Base-by-base conservation (phyloP, 306 rosid genomes). In the Rosa rugosa region DNA sequence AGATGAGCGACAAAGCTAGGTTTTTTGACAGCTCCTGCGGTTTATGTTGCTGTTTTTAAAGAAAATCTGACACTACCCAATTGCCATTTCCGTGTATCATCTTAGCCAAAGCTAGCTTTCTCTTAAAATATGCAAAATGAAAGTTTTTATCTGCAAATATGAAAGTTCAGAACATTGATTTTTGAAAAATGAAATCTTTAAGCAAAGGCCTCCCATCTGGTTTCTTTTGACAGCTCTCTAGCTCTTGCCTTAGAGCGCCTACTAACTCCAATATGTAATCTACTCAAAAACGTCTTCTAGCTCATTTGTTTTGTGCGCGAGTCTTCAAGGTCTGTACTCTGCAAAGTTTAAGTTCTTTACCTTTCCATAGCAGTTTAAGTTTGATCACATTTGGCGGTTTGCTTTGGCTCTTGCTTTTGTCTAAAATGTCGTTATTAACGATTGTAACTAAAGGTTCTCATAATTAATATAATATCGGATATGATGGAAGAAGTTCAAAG, bases 1-100 rank as follows among this genome's bases (percentile, higher is more conserved):
- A 82, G 84, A 27, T 34, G 70, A 65, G 70, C 25, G 77, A 84
- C 83, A 80, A 22, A 44, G 69, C 60, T 62, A 27, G 50, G 45
- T 47, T 47, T 74, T 56, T 69, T 83, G 78, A 66, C 81, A 53
- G 68, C 74, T 34, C 71, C 80, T 74, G 81, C 77, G 69, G 56
- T 80, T 80, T 54, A 54, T 50, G 67, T 27, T 51, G 79, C 70
- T 46, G 75, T 76, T 59, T 71, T 56, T 34, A 34, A 70, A 80
- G 84, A 31, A 45, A 67, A 60, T 68, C 84, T 81, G 84, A 80
- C 82, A 77, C 68, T 44, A n/a, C 44, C 77, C 67, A 71, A 69
- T 66, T n/a, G 81, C 84, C 83, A 67, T 77, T 76, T 79, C 17
- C 53, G 20, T 71, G 12, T 31, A 62, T 44, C 53, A 65, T 65